phyloP scores from a whole-genome alignment of 1,139 yeast species.

The Pichia sp. region DNA sequence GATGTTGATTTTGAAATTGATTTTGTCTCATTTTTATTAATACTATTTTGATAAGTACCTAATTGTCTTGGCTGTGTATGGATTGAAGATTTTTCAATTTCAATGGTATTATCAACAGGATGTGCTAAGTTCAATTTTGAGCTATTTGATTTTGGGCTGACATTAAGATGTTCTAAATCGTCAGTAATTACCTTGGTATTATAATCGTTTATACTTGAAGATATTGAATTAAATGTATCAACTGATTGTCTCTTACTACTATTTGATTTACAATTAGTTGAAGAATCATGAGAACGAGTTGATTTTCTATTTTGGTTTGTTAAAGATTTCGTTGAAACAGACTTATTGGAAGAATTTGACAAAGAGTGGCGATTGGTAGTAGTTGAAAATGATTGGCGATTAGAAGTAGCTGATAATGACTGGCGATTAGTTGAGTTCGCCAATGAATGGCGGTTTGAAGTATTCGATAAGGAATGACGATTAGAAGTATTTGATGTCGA shows the following conservation, averaged over 20 bases:
- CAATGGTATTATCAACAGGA: not conserved
- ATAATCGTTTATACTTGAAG: slow-evolving; percentile 2
- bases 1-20: slow-evolving; percentile 14
- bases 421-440: not conserved
- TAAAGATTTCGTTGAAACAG: not conserved
- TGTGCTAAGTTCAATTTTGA: not conserved
- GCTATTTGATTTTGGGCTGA: not conserved
- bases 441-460: not conserved
- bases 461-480: not conserved
- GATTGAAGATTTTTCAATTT: not conserved
- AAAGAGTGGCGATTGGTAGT: not conserved
- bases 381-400: not conserved
- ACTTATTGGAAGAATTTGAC: not conserved
- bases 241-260: slow-evolving; percentile 2
- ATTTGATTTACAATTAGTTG: not conserved
- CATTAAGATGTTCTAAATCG: not conserved
- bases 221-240: slow-evolving; percentile 6
- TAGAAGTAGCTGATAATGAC: not conserved
- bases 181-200: not conserved
- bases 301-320: not conserved
- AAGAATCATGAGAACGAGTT: not conserved
- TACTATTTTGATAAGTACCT: not conserved
- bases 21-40: not conserved
- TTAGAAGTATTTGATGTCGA: not conserved
- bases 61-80: not conserved